phyloP scores from a whole-genome alignment of 306 rosid species.

The Castanea sativa region DNA sequence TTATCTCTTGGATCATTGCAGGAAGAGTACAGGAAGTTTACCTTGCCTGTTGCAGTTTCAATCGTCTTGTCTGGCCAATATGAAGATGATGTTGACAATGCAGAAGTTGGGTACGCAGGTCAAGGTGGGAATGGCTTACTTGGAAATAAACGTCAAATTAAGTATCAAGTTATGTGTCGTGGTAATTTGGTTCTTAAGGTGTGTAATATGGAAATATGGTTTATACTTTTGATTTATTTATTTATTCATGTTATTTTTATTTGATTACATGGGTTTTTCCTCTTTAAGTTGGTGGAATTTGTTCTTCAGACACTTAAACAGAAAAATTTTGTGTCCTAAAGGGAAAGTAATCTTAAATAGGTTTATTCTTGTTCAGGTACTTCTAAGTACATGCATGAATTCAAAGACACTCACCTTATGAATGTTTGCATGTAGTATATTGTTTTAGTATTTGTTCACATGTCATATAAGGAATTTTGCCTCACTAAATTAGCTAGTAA shows the following conservation, averaged over 20 bases:
- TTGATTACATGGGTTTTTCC: neutral
- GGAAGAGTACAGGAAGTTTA: conserved; percentile 1
- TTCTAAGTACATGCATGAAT: neutral
- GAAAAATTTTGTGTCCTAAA: neutral
- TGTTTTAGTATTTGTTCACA: neutral
- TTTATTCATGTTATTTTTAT: neutral
- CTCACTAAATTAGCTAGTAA: no score
- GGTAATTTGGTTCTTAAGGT: conserved; percentile 46
- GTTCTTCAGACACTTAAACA: neutral
- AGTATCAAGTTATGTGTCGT: conserved; percentile 29
- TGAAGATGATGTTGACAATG: conserved; percentile 33
- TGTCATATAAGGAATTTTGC: no score
- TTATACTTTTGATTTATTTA: neutral
- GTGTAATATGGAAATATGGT: conserved; percentile 1
- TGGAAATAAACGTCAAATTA: conserved; percentile 40
- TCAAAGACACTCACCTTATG: neutral
- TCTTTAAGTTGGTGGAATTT: neutral
- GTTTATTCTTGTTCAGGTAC: neutral
- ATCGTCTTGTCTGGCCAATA: conserved; percentile 32
- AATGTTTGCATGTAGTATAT: neutral
- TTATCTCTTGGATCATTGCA: neutral
- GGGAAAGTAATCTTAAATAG: neutral
- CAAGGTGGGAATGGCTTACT: conserved; percentile 42
- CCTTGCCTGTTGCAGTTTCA: conserved; percentile 29
- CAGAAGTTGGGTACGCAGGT: conserved; percentile 37